Base-by-base conservation (phyloP, 2,329 filamentous ascomycete species). In the Capronia epimyces region DNA sequence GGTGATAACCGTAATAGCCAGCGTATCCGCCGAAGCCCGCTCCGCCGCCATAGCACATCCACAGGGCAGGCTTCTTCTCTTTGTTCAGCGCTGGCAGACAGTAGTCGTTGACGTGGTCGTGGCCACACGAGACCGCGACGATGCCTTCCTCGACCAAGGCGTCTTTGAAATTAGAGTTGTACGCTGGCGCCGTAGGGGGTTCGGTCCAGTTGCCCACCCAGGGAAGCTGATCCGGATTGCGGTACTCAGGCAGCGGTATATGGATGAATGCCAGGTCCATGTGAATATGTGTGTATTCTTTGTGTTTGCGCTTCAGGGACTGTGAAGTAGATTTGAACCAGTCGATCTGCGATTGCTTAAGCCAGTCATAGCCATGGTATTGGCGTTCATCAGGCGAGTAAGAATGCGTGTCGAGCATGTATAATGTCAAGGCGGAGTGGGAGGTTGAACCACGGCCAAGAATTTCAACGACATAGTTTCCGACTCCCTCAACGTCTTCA, bases 1-100 rank as follows among this genome's bases (percentile, higher is more conserved):
- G 85, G 63, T 90, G 78, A 66, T 86, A 97, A 3, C 85, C 86
- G 36, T 83, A 84, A 66, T 96, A 97, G 4, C 91, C 90, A 16
- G 86, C 93, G 66, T 98, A 98, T 0, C 93, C 93, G 49, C 93
- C 93, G 62, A 98, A 95, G 1, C 93, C 93, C 22, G 83, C 81
- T 21, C 87, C 93, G 25, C 93, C 93, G 7, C 84, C 91, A 68
- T 97, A 97, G 74, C 93, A 98, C 90, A 98, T 95, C 93, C 93
- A 98, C 2, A 97, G 72, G 24, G 84, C 79, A 0, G 86, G 83
- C 43, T 77, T 76, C n/a, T 75, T 69, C 18, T 71, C 71, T 45
- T 78, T 64, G 27, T 73, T 62, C 34, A 62, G 61, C 0, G 63
- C 82, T 7, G 96, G 77, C 57, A 87, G 83, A 68, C 93, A 98